phyloP scores from a whole-genome alignment of 1,284 basidiomycete genomes.

The Naganishia albida region DNA sequence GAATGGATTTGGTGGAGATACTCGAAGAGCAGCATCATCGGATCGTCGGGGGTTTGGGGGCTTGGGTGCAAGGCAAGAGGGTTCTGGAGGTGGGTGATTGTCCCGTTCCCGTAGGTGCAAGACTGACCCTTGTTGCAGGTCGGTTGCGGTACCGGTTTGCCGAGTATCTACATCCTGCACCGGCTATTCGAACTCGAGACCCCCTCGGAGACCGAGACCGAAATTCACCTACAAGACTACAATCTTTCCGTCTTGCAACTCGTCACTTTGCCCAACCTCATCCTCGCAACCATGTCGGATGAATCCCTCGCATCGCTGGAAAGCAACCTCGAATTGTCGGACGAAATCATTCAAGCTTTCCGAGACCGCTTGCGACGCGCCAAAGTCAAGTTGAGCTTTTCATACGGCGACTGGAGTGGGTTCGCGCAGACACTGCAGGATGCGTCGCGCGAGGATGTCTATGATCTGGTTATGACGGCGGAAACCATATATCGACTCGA shows the following conservation, averaged over 20 bases:
- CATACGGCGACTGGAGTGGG: conserved; percentile 74
- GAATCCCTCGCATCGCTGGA: conserved; percentile 42
- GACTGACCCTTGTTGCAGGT: conserved; percentile 58
- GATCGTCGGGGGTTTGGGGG: conserved; percentile 32
- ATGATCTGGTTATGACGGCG: conserved; percentile 78
- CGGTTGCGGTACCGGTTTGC: conserved; percentile 90
- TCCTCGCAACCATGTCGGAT: conserved; percentile 61
- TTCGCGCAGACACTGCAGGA: conserved; percentile 35
- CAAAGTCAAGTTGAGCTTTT: conserved; percentile 70
- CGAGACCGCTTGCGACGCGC: conserved; percentile 59
- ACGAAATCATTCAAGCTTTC: conserved; percentile 68
- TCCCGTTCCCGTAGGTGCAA: neutral
- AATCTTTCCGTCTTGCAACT: conserved; percentile 80
- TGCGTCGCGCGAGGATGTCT: conserved; percentile 48
- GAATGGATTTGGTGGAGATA: conserved; percentile 73
- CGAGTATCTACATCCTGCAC: conserved; percentile 71
- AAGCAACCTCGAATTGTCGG: conserved; percentile 61
- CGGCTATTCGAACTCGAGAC: conserved; percentile 59
- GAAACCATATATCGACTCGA: conserved; percentile 87
- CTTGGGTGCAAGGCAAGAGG: conserved; percentile 56
- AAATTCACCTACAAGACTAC: conserved; percentile 90
- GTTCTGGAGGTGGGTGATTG: conserved; percentile 63
- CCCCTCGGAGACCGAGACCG: conserved; percentile 46
- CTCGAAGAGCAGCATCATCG: conserved; percentile 51
- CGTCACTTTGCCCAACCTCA: conserved; percentile 81